Base-by-base conservation (phyloP, 306 rosid species). In the Lupinus albus region DNA sequence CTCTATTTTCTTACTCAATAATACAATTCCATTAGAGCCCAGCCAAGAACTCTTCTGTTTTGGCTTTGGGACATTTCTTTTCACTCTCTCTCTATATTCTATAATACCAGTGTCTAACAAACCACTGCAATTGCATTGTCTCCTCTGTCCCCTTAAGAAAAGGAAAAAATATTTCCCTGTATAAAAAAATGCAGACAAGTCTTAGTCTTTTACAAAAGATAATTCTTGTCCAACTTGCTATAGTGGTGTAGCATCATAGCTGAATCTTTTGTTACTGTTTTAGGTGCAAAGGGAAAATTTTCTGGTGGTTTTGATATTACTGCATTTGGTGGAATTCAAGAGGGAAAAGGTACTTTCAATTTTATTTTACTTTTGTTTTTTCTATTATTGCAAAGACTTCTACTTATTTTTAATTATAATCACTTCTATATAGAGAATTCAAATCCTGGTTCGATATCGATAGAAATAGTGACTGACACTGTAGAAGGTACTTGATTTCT, bases 271-370 rank as follows among this genome's bases (percentile, higher is more conserved):
- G 54, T 73, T 63, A 28, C 18, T 51, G 73, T 67, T 67, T 52
- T 64, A 92, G 98, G 98, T 75, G 96, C 95, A 8, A 89, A 72
- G 73, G 89, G 96, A 17, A 89, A 70, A 67, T 92, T 92, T 84
- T 92, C 98, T n/a, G 98, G 98, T 69, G 98, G 98, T 33, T 93
- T 93, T 73, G 98, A 93, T 67, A 89, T 93, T 14, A 16, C 73
- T 56, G 88, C 94, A 63, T 93, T 93, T 50, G 89, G 86, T 62
- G 87, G 88, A 66, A 28, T 77, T 47, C 95, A 79, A 77, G 79
- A 78, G 57, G 86, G 85, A 36, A 79, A 50, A 17, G 87, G 98
- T 93, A 75, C 69, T 79, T 68, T 21, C 20, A 30, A 1, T 11
- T 1, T 32, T 33, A 33, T 33, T 76, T 67, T 25, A 2, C 0